Evolutionary conservation across 305 asterid genomes (phyloP).

Genomic region (Fraxinus latifolia): DNA sequence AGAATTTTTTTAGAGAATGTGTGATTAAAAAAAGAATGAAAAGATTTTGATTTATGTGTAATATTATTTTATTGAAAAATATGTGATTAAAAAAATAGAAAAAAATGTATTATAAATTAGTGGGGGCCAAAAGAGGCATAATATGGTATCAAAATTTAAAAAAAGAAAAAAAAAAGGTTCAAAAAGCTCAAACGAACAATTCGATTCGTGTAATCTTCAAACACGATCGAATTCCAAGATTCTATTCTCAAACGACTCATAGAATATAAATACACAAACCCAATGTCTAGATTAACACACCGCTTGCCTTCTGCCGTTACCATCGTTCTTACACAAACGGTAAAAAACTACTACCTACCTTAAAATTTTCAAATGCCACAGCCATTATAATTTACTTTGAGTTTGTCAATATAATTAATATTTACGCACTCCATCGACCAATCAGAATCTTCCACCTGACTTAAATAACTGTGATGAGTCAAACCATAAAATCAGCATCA

Average conservation of each 20-base stretch:
- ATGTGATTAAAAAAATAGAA: too few relatives aligned
- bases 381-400: not conserved
- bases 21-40: too few relatives aligned
- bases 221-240: not conserved
- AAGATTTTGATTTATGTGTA: too few relatives aligned
- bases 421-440: slow-evolving; percentile 1
- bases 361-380: not conserved
- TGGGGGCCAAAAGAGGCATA: too few relatives aligned
- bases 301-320: not conserved
- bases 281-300: not conserved
- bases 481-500: slow-evolving; percentile 10
- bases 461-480: not conserved
- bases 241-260: not conserved
- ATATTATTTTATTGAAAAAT: too few relatives aligned
- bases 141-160: too few relatives aligned
- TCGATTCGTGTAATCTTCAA: not conserved
- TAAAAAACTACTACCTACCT: not conserved
- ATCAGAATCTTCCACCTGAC: slow-evolving; percentile 4
- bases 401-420: not conserved
- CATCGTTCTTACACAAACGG: not conserved
- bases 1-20: too few relatives aligned
- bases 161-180: too few relatives aligned
- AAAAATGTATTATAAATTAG: too few relatives aligned
- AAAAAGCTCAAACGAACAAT: not conserved
- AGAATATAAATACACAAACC: not conserved